Percentiles rank a stretch among this genome's conserved stretches.
These are phyloP conservation scores for Acarospora socialis DNA, from an alignment of 2,329 filamentous ascomycete genomes.

Conservation along the genomic window DNA sequence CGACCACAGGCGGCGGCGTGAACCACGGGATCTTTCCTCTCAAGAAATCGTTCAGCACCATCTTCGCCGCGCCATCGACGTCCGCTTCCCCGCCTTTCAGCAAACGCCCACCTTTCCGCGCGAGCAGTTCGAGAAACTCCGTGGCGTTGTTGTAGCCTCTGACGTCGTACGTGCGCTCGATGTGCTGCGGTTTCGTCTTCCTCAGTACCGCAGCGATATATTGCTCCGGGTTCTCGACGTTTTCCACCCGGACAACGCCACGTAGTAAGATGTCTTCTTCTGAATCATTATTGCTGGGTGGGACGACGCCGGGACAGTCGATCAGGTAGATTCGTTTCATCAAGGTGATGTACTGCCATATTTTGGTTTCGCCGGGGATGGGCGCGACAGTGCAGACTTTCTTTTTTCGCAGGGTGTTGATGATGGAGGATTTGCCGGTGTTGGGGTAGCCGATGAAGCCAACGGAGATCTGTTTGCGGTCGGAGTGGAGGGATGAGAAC, in stretches of 20 bases:
- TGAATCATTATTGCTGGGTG: slow-evolving; percentile 69
- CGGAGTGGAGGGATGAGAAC: slow-evolving; percentile 77
- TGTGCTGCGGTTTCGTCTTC: slow-evolving; percentile 70
- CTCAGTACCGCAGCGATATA: slow-evolving; percentile 75
- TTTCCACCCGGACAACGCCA: slow-evolving; percentile 87
- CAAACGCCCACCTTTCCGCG: slow-evolving; percentile 72
- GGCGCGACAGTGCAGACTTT: slow-evolving; percentile 88
- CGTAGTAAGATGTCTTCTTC: slow-evolving; percentile 79
- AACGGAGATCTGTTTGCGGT: slow-evolving; percentile 87
- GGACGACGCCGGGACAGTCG: slow-evolving; percentile 92
- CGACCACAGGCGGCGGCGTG: slow-evolving; percentile 56
- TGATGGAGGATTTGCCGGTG: slow-evolving; percentile 90
- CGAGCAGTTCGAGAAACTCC: slow-evolving; percentile 75
- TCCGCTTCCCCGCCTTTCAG: slow-evolving; percentile 91
- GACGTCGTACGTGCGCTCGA: slow-evolving; percentile 86
- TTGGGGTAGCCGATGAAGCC: slow-evolving; percentile 86
- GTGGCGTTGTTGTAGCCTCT: slow-evolving; percentile 62
- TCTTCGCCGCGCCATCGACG: slow-evolving; percentile 86
- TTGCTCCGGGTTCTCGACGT: slow-evolving; percentile 90
- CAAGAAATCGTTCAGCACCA: slow-evolving; percentile 93
- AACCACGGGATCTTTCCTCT: slow-evolving; percentile 95
- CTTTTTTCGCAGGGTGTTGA: slow-evolving; percentile 90
- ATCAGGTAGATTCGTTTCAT: slow-evolving; percentile 94
- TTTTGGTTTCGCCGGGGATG: slow-evolving; percentile 91
- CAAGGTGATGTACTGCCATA: slow-evolving; percentile 93